These are phyloP conservation scores for Fomitopsis serialis DNA, from an alignment of 768 basidiomycete species.

Conservation along the genomic window DNA sequence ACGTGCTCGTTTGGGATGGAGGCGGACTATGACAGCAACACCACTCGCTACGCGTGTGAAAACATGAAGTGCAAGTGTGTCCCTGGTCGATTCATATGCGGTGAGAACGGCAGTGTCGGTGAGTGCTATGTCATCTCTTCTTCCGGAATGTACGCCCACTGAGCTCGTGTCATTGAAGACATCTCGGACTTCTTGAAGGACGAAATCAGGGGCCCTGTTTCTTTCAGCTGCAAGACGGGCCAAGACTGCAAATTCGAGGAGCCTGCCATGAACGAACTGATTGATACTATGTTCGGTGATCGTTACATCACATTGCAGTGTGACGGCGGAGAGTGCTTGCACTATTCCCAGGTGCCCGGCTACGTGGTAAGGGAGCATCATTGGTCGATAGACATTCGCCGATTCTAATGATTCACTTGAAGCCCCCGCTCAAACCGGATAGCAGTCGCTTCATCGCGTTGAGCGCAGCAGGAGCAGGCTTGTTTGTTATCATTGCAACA, in stretches of 20 bases:
- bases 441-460: slow-evolving; percentile 79
- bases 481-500: slow-evolving; percentile 66
- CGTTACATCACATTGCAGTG: slow-evolving; percentile 83
- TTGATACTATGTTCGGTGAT: slow-evolving; percentile 92
- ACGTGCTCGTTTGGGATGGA: slow-evolving; percentile 49
- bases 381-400: not conserved
- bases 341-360: slow-evolving; percentile 93
- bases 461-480: slow-evolving; percentile 73
- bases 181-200: slow-evolving; percentile 91
- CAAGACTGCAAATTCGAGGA: slow-evolving; percentile 88
- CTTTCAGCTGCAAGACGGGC: slow-evolving; percentile 71
- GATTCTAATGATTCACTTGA: not conserved
- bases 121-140: slow-evolving; percentile 25
- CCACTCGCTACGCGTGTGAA: slow-evolving; percentile 75
- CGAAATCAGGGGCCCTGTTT: slow-evolving; percentile 86
- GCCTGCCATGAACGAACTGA: slow-evolving; percentile 93
- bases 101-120: slow-evolving; percentile 93
- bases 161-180: slow-evolving; percentile 54
- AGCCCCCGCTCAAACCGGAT: slow-evolving; percentile 80
- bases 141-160: not conserved
- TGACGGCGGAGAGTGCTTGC: slow-evolving; percentile 88
- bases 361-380: slow-evolving; percentile 52
- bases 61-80: slow-evolving; percentile 88
- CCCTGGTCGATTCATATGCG: slow-evolving; percentile 92
- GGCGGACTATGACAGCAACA: slow-evolving; percentile 59